Evolutionary conservation across 2,329 filamentous ascomycete genomes (phyloP).

Genomic region (Mariannaea sp.): DNA sequence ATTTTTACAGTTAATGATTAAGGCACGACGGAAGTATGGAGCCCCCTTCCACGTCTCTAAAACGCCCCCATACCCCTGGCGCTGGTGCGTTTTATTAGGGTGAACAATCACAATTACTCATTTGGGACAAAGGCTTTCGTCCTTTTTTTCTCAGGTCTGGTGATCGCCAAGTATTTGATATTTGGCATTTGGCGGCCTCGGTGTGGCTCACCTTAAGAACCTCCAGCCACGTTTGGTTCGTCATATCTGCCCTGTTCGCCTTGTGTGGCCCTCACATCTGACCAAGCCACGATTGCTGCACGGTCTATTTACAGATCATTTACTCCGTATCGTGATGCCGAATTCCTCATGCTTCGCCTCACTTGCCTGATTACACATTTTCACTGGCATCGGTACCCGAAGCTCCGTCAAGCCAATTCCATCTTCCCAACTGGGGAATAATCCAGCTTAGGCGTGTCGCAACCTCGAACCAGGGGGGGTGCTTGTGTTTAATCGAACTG

Average conservation of each 20-base stretch:
- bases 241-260: conserved; percentile 19
- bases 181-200: not conserved
- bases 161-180: too few species aligned
- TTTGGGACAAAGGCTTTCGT: too few species aligned
- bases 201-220: conserved; percentile 26
- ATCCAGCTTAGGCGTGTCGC: not conserved
- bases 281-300: conserved; percentile 11
- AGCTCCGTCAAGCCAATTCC: conserved; percentile 18
- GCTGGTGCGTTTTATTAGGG: conserved; percentile 14
- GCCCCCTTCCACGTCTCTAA: too few species aligned
- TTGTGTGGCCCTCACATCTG: not conserved
- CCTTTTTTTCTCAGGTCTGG: too few species aligned
- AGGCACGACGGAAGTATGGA: too few species aligned
- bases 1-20: conserved; percentile 16
- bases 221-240: conserved; percentile 28
- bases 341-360: conserved; percentile 27
- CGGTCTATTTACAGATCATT: too few species aligned
- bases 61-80: conserved; percentile 8
- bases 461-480: not conserved
- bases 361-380: conserved; percentile 20
- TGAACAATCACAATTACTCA: too few species aligned
- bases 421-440: conserved; percentile 33
- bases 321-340: too few species aligned
- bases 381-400: conserved; percentile 16
- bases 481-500: too few species aligned